Conservation (phyloP, 768 basidiomycete genomes). For the Suillus weaverae region DNA sequence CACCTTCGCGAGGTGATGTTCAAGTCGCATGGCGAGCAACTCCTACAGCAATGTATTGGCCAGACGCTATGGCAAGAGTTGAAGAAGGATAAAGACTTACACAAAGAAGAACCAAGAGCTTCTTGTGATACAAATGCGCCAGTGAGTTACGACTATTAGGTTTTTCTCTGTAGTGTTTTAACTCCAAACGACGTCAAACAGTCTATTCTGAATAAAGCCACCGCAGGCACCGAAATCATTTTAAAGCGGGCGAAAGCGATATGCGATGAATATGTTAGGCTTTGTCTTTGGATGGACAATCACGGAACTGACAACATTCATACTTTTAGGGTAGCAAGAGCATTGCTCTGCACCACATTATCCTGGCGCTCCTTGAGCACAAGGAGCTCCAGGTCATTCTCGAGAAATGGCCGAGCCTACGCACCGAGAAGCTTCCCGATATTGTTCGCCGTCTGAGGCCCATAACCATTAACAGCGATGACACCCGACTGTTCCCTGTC, state of each 20-base stretch:
- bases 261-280: conserved; percentile 1
- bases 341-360: conserved; percentile 7
- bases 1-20: not conserved
- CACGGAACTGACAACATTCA: not conserved
- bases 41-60: conserved; percentile 5
- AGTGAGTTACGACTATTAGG: not conserved
- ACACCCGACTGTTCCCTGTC: not conserved
- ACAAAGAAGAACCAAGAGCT: not conserved
- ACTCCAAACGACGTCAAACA: not conserved
- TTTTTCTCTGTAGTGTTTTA: not conserved
- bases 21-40: not conserved
- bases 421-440: not conserved
- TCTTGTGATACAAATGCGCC: not conserved
- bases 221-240: not conserved
- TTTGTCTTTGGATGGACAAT: not conserved
- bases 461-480: not conserved
- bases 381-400: conserved; percentile 2
- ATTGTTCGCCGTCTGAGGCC: not conserved
- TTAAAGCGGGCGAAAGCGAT: not conserved
- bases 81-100: not conserved
- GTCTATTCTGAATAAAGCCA: not conserved
- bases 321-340: not conserved
- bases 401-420: not conserved
- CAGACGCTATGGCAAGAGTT: conserved; percentile 8
- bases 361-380: conserved; percentile 9